A percentile compares a stretch with the other conserved stretches of the same genome.
These are phyloP conservation scores for Sanguinoderma infundibulare DNA, from an alignment of 1,284 basidiomycete species.

Conservation along the genomic window DNA sequence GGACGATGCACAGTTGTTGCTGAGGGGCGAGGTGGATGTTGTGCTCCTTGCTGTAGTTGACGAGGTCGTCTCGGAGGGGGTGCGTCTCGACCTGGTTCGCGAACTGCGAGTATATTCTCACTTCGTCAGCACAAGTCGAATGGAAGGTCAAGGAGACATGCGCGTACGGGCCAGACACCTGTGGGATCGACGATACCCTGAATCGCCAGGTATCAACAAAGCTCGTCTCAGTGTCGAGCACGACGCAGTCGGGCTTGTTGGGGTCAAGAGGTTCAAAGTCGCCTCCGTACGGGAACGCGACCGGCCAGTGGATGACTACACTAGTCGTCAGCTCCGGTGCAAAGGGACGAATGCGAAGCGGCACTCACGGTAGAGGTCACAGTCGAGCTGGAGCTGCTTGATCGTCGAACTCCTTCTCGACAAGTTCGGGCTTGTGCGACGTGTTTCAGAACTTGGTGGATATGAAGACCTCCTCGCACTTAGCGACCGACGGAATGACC, in stretches of 20 bases:
- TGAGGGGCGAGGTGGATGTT: slow-evolving; percentile 82
- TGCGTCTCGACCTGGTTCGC: slow-evolving; percentile 89
- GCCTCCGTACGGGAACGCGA: slow-evolving; percentile 66
- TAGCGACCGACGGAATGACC: slow-evolving; percentile 78
- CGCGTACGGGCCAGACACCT: slow-evolving; percentile 70
- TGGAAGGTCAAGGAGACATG: not conserved
- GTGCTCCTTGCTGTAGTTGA: slow-evolving; percentile 71
- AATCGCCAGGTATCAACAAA: slow-evolving; percentile 86
- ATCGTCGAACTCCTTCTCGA: slow-evolving; percentile 80
- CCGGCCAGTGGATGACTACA: slow-evolving; percentile 88
- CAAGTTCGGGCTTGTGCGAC: slow-evolving; percentile 61
- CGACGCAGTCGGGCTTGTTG: slow-evolving; percentile 48
- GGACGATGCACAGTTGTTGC: slow-evolving; percentile 66
- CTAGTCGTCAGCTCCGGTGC: not conserved
- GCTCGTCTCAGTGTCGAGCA: slow-evolving; percentile 63
- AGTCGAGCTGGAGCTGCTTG: slow-evolving; percentile 69
- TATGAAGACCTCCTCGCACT: slow-evolving; percentile 84
- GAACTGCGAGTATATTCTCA: slow-evolving; percentile 38
- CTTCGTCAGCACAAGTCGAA: not conserved
- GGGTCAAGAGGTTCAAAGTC: slow-evolving; percentile 59
- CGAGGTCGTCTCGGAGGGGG: slow-evolving; percentile 76
- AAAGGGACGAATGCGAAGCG: not conserved
- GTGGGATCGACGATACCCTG: slow-evolving; percentile 76
- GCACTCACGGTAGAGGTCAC: slow-evolving; percentile 69
- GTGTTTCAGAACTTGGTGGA: slow-evolving; percentile 86